Conservation (phyloP, 179 eudicot genomes). For the Spinacia oleracea region DNA sequence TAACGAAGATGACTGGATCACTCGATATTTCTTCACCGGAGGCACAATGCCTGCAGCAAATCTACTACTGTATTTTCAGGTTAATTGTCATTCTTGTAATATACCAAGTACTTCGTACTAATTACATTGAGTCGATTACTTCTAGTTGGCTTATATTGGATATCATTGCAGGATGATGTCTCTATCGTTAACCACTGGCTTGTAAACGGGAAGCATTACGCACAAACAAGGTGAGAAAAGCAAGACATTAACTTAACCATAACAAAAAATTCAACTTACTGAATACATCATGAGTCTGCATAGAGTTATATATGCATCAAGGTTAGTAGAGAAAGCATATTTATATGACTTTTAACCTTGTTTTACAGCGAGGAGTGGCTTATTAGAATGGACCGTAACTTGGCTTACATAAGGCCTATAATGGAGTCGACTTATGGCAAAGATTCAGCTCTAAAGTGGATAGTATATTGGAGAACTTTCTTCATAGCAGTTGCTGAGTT, state of each 20-base stretch:
- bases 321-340: background rate
- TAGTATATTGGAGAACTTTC: constrained; percentile 93
- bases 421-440: constrained; percentile 92
- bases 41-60: constrained; percentile 98
- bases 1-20: constrained; percentile 94
- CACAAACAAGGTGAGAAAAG: constrained; percentile 71
- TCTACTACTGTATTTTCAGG: constrained; percentile 95
- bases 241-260: background rate
- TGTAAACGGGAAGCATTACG: constrained; percentile 89
- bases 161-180: constrained; percentile 77
- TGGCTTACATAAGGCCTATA: constrained; percentile 62
- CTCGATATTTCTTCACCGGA: constrained; percentile 87
- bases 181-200: constrained; percentile 91
- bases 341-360: background rate
- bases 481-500: constrained; percentile 93
- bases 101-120: too few species aligned
- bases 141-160: background rate
- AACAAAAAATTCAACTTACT: background rate
- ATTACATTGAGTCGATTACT: background rate
- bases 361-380: constrained; percentile 93
- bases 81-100: constrained; percentile 13
- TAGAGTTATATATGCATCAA: background rate
- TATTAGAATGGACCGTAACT: constrained; percentile 74
- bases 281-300: background rate
- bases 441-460: constrained; percentile 85